A percentile compares a stretch with the other conserved stretches of the same genome.
phyloP scores from a whole-genome alignment of 768 basidiomycete species.

The Lentinula guzmanii region DNA sequence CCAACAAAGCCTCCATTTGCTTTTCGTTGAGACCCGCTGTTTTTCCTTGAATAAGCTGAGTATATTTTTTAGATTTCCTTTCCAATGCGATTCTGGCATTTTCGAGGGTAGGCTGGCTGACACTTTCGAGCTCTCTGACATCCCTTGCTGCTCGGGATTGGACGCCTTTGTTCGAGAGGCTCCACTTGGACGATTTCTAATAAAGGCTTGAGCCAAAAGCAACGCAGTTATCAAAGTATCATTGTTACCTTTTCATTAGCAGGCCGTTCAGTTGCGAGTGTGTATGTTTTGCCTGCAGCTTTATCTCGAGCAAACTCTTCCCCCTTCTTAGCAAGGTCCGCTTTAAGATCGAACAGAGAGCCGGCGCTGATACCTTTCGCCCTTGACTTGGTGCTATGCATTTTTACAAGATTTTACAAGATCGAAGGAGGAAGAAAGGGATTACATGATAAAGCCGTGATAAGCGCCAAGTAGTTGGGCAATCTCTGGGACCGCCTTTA shows the following conservation, averaged over 20 bases:
- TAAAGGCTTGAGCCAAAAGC: not conserved
- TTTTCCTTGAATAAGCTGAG: constrained; percentile 72
- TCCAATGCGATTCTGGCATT: constrained; percentile 66
- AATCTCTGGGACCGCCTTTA: no score
- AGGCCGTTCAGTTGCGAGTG: constrained; percentile 56
- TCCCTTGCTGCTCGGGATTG: constrained; percentile 58
- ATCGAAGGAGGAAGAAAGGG: not conserved
- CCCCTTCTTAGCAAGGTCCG: constrained; percentile 60
- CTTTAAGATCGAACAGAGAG: constrained; percentile 81
- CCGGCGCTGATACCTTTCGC: constrained; percentile 65
- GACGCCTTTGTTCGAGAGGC: constrained; percentile 71
- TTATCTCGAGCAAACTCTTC: constrained; percentile 54
- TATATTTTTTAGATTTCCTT: constrained; percentile 76
- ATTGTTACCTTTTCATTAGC: constrained; percentile 49
- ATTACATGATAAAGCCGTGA: no score
- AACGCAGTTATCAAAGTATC: not conserved
- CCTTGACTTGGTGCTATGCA: constrained; percentile 52
- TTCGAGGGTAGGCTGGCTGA: constrained; percentile 67
- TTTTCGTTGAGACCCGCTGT: constrained; percentile 70
- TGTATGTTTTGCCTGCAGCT: constrained; percentile 46
- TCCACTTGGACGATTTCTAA: constrained; percentile 78
- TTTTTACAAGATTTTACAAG: not conserved
- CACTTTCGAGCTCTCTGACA: constrained; percentile 53
- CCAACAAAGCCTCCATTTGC: constrained; percentile 66
- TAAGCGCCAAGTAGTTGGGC: not conserved